Evolutionary conservation across 176 grass and related monocot species (phyloP).

Genomic region (Carex cristatella): DNA sequence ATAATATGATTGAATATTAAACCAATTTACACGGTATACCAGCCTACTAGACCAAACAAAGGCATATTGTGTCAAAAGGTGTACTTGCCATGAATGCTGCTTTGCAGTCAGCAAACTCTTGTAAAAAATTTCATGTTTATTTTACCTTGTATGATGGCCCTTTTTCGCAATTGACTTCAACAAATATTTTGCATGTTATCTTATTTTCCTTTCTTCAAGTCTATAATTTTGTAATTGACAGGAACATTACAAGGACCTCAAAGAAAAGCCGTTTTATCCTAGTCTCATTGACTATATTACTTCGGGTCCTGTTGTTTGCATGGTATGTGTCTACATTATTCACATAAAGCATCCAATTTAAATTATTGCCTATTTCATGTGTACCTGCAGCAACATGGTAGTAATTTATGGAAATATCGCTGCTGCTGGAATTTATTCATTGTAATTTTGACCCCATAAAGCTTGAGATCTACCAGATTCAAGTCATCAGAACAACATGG

Average conservation of each 20-base stretch:
- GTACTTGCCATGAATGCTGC: background rate
- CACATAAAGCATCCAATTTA: background rate
- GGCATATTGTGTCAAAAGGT: background rate
- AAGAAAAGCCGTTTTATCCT: conserved; percentile 77
- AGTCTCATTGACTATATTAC: conserved; percentile 74
- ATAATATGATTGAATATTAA: background rate
- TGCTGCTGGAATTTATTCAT: background rate
- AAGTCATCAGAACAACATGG: background rate
- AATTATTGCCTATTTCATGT: background rate
- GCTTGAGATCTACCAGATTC: background rate
- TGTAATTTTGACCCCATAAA: background rate
- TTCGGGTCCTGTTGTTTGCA: conserved; percentile 95
- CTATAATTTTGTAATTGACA: conserved; percentile 25
- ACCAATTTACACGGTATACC: no score
- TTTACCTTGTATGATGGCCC: background rate
- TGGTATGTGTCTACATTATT: conserved; percentile 41
- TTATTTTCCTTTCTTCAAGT: background rate
- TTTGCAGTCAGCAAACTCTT: background rate
- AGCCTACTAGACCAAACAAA: background rate
- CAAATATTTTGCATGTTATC: conserved; percentile 1
- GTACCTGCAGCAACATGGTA: background rate
- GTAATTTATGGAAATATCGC: background rate
- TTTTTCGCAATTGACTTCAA: background rate
- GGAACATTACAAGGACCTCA: conserved; percentile 98
- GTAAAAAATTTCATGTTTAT: background rate